phyloP scores from a whole-genome alignment of 2,329 filamentous ascomycete genomes.

The Ophiostoma sp. region DNA sequence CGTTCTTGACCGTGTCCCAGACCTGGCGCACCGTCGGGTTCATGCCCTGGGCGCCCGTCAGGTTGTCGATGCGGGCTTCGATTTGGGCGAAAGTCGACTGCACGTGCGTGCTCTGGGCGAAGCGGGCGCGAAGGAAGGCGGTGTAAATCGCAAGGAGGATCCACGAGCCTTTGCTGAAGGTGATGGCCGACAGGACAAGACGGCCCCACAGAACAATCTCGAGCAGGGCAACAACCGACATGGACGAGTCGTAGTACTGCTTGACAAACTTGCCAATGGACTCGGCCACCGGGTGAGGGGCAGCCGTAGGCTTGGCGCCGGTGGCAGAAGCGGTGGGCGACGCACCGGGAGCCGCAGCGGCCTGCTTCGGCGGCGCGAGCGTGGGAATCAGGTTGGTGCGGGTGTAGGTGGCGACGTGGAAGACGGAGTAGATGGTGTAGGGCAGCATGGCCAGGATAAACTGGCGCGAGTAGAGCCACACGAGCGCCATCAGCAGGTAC shows the following conservation, averaged over 20 bases:
- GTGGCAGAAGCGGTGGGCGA: conserved; percentile 56
- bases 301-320: conserved; percentile 53
- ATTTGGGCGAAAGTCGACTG: conserved; percentile 75
- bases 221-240: conserved; percentile 86
- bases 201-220: conserved; percentile 88
- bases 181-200: conserved; percentile 73
- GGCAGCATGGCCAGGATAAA: conserved; percentile 87
- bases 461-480: conserved; percentile 92
- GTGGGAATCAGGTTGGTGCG: conserved; percentile 91
- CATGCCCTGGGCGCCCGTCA: conserved; percentile 82
- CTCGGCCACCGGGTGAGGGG: conserved; percentile 67
- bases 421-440: conserved; percentile 95
- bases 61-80: conserved; percentile 73
- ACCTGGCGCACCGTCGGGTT: conserved; percentile 75
- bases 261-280: conserved; percentile 92
- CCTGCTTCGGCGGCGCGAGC: conserved; percentile 65
- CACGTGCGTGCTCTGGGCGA: conserved; percentile 89
- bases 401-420: conserved; percentile 96
- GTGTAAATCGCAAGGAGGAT: conserved; percentile 84
- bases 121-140: conserved; percentile 86
- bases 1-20: conserved; percentile 78
- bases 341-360: conserved; percentile 51
- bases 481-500: conserved; percentile 87
- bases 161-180: conserved; percentile 91
- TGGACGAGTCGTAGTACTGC: conserved; percentile 94